Conservation (phyloP, 1,284 basidiomycete genomes). For the Sporisorium iseilematis-ciliati region DNA sequence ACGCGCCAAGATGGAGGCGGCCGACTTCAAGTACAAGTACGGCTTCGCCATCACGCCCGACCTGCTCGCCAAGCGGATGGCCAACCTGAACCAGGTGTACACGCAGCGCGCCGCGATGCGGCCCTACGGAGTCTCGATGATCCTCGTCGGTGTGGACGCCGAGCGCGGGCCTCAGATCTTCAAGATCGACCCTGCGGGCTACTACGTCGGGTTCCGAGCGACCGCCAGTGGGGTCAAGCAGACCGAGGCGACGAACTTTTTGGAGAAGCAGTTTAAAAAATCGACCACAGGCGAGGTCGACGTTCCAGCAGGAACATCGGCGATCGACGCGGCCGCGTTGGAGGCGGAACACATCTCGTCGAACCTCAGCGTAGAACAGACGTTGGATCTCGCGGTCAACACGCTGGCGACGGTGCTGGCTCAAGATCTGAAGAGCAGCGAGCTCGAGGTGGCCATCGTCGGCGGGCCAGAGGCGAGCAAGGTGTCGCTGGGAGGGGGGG, state of each 20-base stretch:
- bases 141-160: constrained; percentile 91
- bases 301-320: constrained; percentile 13
- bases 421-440: constrained; percentile 86
- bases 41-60: constrained; percentile 98
- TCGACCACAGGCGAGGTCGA: constrained; percentile 12
- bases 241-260: constrained; percentile 93
- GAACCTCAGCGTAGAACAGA: constrained; percentile 57
- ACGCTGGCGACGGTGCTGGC: constrained; percentile 91
- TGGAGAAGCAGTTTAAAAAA: constrained; percentile 99
- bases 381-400: constrained; percentile 87
- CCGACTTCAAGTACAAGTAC: constrained; percentile 92
- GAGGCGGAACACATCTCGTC: constrained; percentile 53
- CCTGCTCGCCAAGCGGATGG: constrained; percentile 89
- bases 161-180: constrained; percentile 90
- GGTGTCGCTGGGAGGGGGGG: constrained; percentile 7
- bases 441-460: constrained; percentile 74
- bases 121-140: constrained; percentile 96
- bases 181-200: constrained; percentile 98
- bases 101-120: constrained; percentile 98
- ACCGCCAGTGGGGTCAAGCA: constrained; percentile 97
- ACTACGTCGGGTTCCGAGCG: constrained; percentile 98
- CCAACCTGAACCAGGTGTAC: constrained; percentile 99
- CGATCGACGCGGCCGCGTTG: constrained; percentile 56
- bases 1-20: constrained; percentile 90
- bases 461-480: constrained; percentile 56